Percentiles rank a stretch among this genome's conserved stretches.
Evolutionary conservation across 1,139 yeast species (phyloP).

Genomic region (Hemisphaericaspora xylofermentans): DNA sequence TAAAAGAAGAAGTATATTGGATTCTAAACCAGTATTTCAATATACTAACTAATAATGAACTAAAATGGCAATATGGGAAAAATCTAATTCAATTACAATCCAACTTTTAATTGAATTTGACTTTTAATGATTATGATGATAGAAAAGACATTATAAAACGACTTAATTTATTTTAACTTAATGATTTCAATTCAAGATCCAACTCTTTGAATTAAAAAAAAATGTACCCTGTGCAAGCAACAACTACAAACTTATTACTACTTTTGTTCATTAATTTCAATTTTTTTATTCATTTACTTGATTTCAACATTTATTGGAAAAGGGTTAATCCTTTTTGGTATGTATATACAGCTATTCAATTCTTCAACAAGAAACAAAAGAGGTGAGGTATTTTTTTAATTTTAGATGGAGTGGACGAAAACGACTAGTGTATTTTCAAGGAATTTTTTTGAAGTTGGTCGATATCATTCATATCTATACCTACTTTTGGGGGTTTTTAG

Average conservation of each 20-base stretch:
- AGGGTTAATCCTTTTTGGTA: background rate
- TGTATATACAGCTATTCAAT: slow-evolving; percentile 3
- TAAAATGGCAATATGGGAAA: slow-evolving; percentile 1
- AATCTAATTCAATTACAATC: slow-evolving; percentile 27
- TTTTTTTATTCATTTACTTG: slow-evolving; percentile 1
- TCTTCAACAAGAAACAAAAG: slow-evolving; percentile 9
- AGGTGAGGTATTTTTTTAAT: slow-evolving; percentile 2
- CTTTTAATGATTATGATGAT: background rate
- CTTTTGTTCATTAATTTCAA: slow-evolving; percentile 6
- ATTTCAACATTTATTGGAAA: background rate
- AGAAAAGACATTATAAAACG: background rate
- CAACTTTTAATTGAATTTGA: slow-evolving; percentile 34
- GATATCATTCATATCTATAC: too few relatives aligned
- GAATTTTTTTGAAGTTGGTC: too few relatives aligned
- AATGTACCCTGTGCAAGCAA: slow-evolving; percentile 3
- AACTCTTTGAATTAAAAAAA: slow-evolving; percentile 23
- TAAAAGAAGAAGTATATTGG: slow-evolving; percentile 39
- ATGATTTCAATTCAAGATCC: slow-evolving; percentile 26
- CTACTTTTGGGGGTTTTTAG: too few relatives aligned
- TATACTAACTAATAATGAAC: slow-evolving; percentile 23
- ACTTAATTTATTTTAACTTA: background rate
- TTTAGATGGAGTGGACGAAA: background rate
- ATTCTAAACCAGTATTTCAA: slow-evolving; percentile 32
- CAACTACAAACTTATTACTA: slow-evolving; percentile 6
- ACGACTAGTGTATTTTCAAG: background rate